Evolutionary conservation across 2,329 filamentous ascomycete species (phyloP), one percentile per base, ranked within the genome.

Genomic region (Westerdykella aurantiaca): DNA sequence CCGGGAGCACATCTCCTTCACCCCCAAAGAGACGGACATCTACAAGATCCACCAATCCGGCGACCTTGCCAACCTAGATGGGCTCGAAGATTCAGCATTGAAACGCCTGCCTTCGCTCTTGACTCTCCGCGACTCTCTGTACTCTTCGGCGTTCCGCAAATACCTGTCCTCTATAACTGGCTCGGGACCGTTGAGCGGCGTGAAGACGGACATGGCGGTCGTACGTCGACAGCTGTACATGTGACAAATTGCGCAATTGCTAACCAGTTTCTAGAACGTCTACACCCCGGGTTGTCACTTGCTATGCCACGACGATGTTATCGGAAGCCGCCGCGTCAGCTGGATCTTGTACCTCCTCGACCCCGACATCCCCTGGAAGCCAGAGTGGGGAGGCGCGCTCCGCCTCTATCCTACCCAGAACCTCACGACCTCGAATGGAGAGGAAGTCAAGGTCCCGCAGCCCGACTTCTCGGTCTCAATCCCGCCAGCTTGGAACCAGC

Each of bases 21-120:
- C 93, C 11, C 90, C 90, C 57, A 98, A 98, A 69, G 93, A 98
- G 70, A 98, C 93, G 38, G 93, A 98, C 68, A 98, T 98, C 58
- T 98, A 98, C 79, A 95, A 94, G 71, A 97, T 98, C 63, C 90
- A 96, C 77, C 93, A 98, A 74, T 97, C 91, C 4, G 93, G 93
- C 53, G 93, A 98, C 67, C 79, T 98, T 29, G 93, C 93, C 38
- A 98, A 98, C 70, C 81, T 98, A 46, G 91, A 96, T 69, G 93
- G 93, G 18, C 80, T 98, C 35, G 88, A 95, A 49, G 84, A 94
- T 63, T 82, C 83, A 6, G 89, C 90, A 6, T 78, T 97, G 43
- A 79, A 85, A 49, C 89, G 88, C 63, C 75, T 98, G 12, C 93
- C 93, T 0, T 95, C 88, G 11, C 76, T 98, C n/a, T 80, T 96